Evolutionary conservation across 2,329 filamentous ascomycete genomes (phyloP).

Genomic region (Fusarium incarnatum): DNA sequence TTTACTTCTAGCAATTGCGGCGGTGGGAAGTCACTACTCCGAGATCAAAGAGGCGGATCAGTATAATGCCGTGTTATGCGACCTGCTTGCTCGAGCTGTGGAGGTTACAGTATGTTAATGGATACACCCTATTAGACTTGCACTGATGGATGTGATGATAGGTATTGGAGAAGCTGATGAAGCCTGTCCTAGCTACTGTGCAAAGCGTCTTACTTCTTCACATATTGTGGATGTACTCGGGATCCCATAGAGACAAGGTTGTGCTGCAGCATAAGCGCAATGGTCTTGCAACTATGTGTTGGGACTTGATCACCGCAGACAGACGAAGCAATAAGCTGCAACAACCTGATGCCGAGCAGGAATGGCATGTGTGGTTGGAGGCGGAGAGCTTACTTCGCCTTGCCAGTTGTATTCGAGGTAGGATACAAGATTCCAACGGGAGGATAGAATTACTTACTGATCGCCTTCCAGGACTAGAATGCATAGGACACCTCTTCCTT

Average conservation of each 20-base stretch:
- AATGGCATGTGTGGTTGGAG: fast-evolving
- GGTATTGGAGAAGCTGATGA: neutral
- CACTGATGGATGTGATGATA: neutral
- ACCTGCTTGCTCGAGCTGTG: neutral
- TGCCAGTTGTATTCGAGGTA: neutral
- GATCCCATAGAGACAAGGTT: neutral
- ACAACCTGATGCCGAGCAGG: fast-evolving
- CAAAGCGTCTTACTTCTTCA: neutral
- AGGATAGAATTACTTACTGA: too few species aligned
- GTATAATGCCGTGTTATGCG: fast-evolving
- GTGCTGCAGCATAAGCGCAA: neutral
- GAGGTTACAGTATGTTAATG: neutral
- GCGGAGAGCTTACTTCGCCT: neutral
- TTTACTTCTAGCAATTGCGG: fast-evolving
- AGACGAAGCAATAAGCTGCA: fast-evolving
- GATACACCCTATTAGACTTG: fast-evolving
- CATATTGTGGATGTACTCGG: neutral
- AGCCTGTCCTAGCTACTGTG: neutral
- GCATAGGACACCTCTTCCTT: neutral
- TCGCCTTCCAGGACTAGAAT: neutral
- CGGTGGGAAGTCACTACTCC: neutral
- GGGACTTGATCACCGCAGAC: neutral
- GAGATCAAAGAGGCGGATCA: neutral
- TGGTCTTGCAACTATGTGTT: neutral
- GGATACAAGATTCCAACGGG: too few species aligned